Conservation (phyloP, 345 rosid genomes). For the Acer campestre region DNA sequence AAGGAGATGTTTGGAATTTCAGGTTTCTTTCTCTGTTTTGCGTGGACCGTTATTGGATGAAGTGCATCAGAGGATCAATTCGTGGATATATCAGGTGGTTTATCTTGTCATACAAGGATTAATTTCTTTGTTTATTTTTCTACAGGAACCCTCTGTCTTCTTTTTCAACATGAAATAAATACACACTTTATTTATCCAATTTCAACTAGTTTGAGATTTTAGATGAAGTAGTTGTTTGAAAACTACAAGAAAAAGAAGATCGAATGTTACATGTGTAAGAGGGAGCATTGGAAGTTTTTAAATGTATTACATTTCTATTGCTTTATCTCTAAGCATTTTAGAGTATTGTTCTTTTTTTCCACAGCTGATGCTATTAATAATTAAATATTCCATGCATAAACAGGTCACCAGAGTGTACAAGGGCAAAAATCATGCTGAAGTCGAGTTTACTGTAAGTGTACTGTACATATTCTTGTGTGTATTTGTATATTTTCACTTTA, state of each 20-base stretch:
- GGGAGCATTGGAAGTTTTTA: neutral
- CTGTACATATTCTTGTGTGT: conserved; percentile 1
- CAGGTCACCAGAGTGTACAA: conserved; percentile 57
- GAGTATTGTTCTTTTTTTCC: conserved; percentile 2
- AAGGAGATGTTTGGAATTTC: conserved; percentile 13
- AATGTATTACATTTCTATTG: neutral
- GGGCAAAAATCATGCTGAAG: conserved; percentile 57
- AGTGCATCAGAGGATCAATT: conserved; percentile 58
- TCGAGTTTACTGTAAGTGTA: conserved; percentile 52
- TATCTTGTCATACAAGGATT: neutral
- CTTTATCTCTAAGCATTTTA: neutral
- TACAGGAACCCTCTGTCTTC: neutral
- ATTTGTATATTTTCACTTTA: neutral
- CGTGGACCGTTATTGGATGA: conserved; percentile 68
- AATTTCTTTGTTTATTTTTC: conserved; percentile 8
- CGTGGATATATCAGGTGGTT: conserved; percentile 72
- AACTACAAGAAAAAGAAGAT: neutral
- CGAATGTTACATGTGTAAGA: neutral
- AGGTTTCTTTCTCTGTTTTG: conserved; percentile 37
- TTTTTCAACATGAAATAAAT: neutral
- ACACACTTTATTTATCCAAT: neutral
- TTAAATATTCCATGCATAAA: neutral
- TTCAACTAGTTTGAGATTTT: neutral
- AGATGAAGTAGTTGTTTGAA: neutral
- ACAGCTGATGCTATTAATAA: neutral